Percentiles rank a stretch among this genome's conserved stretches.
phyloP scores from a whole-genome alignment of 306 rosid species.

The Castanopsis chinensis region DNA sequence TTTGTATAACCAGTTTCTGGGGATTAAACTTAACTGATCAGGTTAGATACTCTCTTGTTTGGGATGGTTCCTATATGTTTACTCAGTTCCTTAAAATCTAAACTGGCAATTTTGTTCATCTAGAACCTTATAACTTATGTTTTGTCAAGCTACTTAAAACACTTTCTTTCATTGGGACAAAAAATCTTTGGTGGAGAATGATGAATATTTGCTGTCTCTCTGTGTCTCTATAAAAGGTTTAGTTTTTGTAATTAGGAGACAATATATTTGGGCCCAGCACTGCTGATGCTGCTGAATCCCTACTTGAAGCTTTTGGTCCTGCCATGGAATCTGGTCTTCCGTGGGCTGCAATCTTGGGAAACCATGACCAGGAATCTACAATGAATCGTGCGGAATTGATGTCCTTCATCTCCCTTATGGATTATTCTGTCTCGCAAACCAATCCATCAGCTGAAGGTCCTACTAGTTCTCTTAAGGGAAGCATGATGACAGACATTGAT shows the following conservation, averaged over 20 bases:
- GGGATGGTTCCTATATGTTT: not conserved
- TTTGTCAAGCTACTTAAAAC: not conserved
- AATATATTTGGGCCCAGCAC: conserved; percentile 82
- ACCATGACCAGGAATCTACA: conserved; percentile 93
- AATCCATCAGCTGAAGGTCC: conserved; percentile 44
- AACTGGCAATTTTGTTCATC: not conserved
- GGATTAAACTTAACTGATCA: not conserved
- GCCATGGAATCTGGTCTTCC: conserved; percentile 81
- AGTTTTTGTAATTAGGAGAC: conserved; percentile 58
- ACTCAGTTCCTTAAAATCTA: not conserved
- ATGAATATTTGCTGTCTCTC: not conserved
- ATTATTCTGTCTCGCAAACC: conserved; percentile 73
- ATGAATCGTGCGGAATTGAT: conserved; percentile 79
- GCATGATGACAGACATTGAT: conserved; percentile 40
- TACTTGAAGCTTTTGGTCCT: conserved; percentile 76
- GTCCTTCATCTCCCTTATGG: conserved; percentile 82
- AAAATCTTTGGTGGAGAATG: not conserved
- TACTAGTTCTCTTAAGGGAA: conserved; percentile 27
- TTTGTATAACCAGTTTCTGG: not conserved
- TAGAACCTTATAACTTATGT: not conserved
- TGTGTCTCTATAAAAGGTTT: conserved; percentile 25
- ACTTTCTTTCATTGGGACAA: not conserved
- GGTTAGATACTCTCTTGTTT: not conserved
- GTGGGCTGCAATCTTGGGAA: conserved; percentile 94
- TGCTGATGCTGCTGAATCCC: conserved; percentile 81